Percentiles rank a stretch among this genome's conserved stretches.
Evolutionary conservation across 2,329 filamentous ascomycete species (phyloP).

Genomic region (Malbranchea zuffiana): DNA sequence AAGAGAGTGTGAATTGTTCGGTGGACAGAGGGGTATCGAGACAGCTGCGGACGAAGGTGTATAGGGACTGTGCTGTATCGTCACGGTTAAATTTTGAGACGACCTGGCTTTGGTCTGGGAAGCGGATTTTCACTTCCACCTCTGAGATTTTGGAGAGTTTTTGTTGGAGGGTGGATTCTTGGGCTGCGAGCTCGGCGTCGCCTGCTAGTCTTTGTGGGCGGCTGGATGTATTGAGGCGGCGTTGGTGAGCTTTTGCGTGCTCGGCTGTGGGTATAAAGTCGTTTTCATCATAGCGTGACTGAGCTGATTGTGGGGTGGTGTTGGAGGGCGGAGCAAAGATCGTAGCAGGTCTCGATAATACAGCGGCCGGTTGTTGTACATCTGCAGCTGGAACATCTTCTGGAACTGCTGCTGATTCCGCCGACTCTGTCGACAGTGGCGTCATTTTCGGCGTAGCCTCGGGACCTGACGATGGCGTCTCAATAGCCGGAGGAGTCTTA

Average conservation of each 20-base stretch:
- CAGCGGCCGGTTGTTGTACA: slow-evolving; percentile 24
- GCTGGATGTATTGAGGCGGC: slow-evolving; percentile 63
- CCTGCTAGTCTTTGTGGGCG: slow-evolving; percentile 70
- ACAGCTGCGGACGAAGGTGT: slow-evolving; percentile 61
- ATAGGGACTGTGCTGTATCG: slow-evolving; percentile 61
- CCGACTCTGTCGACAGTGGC: slow-evolving; percentile 2
- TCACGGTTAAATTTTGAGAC: slow-evolving; percentile 57
- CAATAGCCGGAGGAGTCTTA: slow-evolving; percentile 1
- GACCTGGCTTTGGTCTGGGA: slow-evolving; percentile 74
- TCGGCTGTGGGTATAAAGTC: slow-evolving; percentile 73
- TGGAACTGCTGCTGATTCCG: neutral
- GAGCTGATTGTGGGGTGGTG: slow-evolving; percentile 65
- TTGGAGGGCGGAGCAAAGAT: slow-evolving; percentile 69
- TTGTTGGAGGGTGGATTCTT: slow-evolving; percentile 54
- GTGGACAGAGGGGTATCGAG: slow-evolving; percentile 48
- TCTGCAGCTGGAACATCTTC: slow-evolving; percentile 6
- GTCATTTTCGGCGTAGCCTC: slow-evolving; percentile 5
- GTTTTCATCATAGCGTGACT: slow-evolving; percentile 54
- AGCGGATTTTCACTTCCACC: slow-evolving; percentile 68
- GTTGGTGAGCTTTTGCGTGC: slow-evolving; percentile 69
- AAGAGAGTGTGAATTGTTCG: slow-evolving; percentile 62
- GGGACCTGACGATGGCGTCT: slow-evolving; percentile 8
- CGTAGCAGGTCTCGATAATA: slow-evolving; percentile 42
- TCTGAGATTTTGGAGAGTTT: slow-evolving; percentile 55
- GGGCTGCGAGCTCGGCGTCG: slow-evolving; percentile 67